Evolutionary conservation across 1,284 basidiomycete genomes (phyloP).

Genomic region (Trametes sp.): DNA sequence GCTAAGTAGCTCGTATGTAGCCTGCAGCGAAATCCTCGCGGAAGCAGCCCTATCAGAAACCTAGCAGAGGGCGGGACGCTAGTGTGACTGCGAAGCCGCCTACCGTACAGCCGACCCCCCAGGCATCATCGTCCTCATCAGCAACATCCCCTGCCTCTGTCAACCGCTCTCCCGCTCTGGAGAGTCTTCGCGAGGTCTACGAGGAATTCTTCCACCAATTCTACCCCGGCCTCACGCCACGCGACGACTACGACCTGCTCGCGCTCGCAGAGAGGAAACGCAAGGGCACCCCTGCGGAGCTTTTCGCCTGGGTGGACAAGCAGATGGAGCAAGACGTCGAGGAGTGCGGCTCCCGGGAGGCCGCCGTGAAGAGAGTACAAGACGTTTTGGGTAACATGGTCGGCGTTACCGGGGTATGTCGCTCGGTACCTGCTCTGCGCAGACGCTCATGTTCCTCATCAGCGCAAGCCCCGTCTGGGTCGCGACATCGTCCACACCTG

Average conservation of each 20-base stretch:
- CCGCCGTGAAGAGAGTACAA: neutral
- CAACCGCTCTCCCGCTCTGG: neutral
- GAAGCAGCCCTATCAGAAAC: no score
- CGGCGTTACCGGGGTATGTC: slow-evolving; percentile 5
- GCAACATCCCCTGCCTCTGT: neutral
- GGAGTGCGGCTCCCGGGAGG: neutral
- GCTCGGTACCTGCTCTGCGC: neutral
- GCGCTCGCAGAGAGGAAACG: neutral
- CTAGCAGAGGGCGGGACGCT: no score
- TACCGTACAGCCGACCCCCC: no score
- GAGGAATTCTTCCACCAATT: neutral
- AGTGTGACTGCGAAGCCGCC: no score
- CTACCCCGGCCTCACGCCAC: slow-evolving; percentile 3
- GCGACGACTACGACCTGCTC: slow-evolving; percentile 10
- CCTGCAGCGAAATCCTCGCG: no score
- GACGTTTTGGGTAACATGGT: neutral
- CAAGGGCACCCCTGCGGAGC: neutral
- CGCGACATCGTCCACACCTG: neutral
- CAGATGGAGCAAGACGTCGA: neutral
- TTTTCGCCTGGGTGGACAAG: slow-evolving; percentile 8
- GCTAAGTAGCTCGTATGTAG: no score
- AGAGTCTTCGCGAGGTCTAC: neutral
- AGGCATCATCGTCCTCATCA: neutral
- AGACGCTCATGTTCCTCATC: neutral
- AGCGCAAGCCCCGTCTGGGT: slow-evolving; percentile 6